phyloP scores from a whole-genome alignment of 2,329 filamentous ascomycete genomes.

The Trichoderma brevicompactum region DNA sequence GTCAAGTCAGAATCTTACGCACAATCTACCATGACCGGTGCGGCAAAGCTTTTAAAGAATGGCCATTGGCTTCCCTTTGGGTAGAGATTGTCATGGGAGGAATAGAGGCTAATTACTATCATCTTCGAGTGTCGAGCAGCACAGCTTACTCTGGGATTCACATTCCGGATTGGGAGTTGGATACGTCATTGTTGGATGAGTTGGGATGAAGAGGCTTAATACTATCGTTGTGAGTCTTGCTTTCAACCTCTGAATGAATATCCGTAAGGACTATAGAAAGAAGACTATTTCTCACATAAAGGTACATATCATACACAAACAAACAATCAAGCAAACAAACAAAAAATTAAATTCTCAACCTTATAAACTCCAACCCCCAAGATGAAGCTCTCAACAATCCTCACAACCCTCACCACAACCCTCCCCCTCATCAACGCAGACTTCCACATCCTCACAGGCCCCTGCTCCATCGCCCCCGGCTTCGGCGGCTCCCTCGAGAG shows the following conservation, averaged over 20 bases:
- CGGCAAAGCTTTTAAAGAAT: too few species aligned
- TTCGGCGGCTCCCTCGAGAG: background rate
- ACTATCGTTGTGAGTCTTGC: background rate
- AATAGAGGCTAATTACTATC: too few species aligned
- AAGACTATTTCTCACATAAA: background rate
- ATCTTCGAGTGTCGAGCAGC: too few species aligned
- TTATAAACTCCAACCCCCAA: background rate
- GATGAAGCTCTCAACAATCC: background rate
- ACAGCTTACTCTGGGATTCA: too few species aligned
- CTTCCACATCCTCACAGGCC: slow-evolving; percentile 15
- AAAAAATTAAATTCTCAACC: too few species aligned
- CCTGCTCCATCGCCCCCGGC: slow-evolving; percentile 18
- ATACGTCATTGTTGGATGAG: too few species aligned
- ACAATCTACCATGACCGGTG: too few species aligned
- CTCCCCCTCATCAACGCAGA: background rate
- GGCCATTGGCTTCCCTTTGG: too few species aligned
- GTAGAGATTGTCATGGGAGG: too few species aligned
- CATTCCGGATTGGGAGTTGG: too few species aligned
- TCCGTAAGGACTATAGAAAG: background rate
- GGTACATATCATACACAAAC: background rate
- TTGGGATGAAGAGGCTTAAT: background rate
- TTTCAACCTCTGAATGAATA: background rate
- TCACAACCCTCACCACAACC: background rate
- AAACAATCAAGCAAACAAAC: background rate
- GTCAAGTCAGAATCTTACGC: too few species aligned